These are phyloP conservation scores for Misopates orontium DNA, from an alignment of 257 asterid species.

Conservation along the genomic window DNA sequence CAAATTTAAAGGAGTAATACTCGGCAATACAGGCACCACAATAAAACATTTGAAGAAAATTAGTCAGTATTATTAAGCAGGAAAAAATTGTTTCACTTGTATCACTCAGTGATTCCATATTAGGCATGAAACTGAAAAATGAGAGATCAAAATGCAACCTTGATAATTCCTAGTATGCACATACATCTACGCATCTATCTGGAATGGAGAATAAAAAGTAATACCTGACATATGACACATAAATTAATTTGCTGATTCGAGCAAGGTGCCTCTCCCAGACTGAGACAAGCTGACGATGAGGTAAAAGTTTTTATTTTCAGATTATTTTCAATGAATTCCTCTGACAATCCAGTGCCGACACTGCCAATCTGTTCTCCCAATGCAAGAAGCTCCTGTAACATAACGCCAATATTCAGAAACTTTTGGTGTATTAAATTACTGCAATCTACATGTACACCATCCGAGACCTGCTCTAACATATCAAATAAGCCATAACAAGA, in stretches of 20 bases:
- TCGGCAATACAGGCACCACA: background rate
- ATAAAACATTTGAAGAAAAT: too few species aligned
- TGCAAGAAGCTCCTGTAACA: slow-evolving; percentile 78
- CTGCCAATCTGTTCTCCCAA: slow-evolving; percentile 82
- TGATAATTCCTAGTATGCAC: background rate
- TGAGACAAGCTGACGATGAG: slow-evolving; percentile 33
- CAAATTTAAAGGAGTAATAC: background rate
- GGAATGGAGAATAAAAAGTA: background rate
- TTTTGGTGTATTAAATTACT: background rate
- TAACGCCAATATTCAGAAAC: slow-evolving; percentile 16
- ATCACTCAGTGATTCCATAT: background rate
- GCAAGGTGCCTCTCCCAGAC: slow-evolving; percentile 35
- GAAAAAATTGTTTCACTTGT: background rate
- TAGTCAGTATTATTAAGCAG: too few species aligned
- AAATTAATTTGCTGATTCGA: slow-evolving; percentile 49
- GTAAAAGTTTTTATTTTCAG: slow-evolving; percentile 57
- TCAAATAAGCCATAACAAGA: background rate
- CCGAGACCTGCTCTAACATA: background rate
- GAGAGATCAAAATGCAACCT: background rate
- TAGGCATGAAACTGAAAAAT: background rate
- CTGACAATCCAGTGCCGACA: slow-evolving; percentile 71
- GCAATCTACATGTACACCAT: background rate
- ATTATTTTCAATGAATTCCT: slow-evolving; percentile 43
- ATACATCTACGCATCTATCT: background rate
- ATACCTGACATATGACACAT: slow-evolving; percentile 85